These are phyloP conservation scores for Candida multigemmis DNA, from an alignment of 805 yeast species.

Conservation along the genomic window DNA sequence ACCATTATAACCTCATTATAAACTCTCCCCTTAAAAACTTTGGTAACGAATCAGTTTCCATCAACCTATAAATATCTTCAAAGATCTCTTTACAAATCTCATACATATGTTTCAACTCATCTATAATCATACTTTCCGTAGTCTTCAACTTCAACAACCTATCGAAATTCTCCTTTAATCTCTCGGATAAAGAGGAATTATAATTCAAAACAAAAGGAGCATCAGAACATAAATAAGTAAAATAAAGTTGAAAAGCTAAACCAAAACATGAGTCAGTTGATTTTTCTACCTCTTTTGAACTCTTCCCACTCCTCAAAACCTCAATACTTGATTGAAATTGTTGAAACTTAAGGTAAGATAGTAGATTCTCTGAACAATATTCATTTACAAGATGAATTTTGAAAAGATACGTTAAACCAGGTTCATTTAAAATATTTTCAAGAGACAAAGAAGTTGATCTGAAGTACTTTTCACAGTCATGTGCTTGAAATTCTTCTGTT, in stretches of 20 bases:
- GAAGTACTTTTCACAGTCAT: no score
- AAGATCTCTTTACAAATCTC: constrained; percentile 41
- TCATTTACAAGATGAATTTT: constrained; percentile 55
- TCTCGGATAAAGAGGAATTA: constrained; percentile 5
- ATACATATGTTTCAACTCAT: no score
- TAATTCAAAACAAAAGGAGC: constrained; percentile 60
- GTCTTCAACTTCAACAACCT: constrained; percentile 12
- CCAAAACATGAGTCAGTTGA: constrained; percentile 50
- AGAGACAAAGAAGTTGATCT: no score
- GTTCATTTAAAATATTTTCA: constrained; percentile 49
- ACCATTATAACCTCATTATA: no score
- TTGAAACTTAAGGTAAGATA: constrained; percentile 54
- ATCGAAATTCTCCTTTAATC: constrained; percentile 5
- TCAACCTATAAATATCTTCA: constrained; percentile 42
- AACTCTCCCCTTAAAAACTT: constrained; percentile 41
- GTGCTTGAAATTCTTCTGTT: no score
- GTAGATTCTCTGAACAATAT: constrained; percentile 68
- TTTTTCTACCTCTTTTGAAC: constrained; percentile 1
- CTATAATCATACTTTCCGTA: no score
- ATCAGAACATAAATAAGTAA: constrained; percentile 54
- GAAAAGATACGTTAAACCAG: constrained; percentile 66
- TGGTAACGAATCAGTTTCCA: constrained; percentile 69
- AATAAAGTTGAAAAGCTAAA: constrained; percentile 54
- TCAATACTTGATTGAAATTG: constrained; percentile 41
- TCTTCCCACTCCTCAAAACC: constrained; percentile 32